Conservation (phyloP, 805 yeast species). For the Sugiyamaella floridensis region DNA sequence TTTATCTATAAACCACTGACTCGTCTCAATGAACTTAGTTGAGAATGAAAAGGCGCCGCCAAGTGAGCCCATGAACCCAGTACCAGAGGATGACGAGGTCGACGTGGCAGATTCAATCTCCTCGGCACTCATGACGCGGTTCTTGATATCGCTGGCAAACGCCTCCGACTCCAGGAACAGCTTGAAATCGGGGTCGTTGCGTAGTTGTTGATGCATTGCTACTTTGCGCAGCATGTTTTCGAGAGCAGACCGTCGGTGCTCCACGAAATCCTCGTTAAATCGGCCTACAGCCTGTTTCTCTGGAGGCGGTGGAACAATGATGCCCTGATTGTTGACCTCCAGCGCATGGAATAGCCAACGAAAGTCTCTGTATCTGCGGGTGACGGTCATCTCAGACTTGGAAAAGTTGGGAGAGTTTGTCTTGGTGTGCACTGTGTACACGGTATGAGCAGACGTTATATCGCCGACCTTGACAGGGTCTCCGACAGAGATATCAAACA, state of each 20-base stretch:
- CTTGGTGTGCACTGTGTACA: constrained; percentile 66
- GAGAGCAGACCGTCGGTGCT: constrained; percentile 72
- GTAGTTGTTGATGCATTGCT: constrained; percentile 48
- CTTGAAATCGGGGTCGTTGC: constrained; percentile 66
- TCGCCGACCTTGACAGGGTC: constrained; percentile 93
- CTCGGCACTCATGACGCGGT: constrained; percentile 33
- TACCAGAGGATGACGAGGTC: constrained; percentile 22
- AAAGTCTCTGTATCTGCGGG: constrained; percentile 85
- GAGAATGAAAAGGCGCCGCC: constrained; percentile 59
- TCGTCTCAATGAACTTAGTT: constrained; percentile 67
- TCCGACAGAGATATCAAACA: constrained; percentile 64
- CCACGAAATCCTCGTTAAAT: constrained; percentile 84
- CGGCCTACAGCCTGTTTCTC: constrained; percentile 91
- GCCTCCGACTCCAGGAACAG: constrained; percentile 71
- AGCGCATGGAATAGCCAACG: constrained; percentile 90
- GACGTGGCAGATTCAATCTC: constrained; percentile 19
- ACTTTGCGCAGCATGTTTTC: constrained; percentile 80
- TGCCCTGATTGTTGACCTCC: constrained; percentile 81
- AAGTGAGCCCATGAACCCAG: constrained; percentile 61
- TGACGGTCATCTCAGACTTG: constrained; percentile 48
- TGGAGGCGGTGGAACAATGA: constrained; percentile 91
- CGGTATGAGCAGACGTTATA: constrained; percentile 79
- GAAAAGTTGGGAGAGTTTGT: constrained; percentile 39
- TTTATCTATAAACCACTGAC: constrained; percentile 66
- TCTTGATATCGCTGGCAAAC: constrained; percentile 61